These are phyloP conservation scores for Hymenoscyphus salicellus DNA, from an alignment of 2,329 filamentous ascomycete genomes.

Conservation along the genomic window DNA sequence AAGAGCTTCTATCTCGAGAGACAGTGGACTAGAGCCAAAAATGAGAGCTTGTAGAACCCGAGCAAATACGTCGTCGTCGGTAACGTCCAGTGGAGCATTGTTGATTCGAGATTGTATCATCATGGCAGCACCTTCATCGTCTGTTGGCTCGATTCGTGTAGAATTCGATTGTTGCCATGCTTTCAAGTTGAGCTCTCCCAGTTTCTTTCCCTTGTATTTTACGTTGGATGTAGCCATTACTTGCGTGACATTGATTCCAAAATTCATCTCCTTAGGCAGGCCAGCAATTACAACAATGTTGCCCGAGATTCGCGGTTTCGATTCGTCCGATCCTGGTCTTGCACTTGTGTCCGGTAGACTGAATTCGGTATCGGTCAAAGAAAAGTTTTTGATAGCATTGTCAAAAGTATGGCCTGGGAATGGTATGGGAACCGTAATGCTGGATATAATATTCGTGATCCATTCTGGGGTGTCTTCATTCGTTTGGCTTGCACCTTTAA, in stretches of 20 bases:
- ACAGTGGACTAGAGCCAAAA: constrained; percentile 67
- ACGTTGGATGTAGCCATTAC: constrained; percentile 78
- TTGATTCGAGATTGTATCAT: constrained; percentile 73
- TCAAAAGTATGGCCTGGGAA: constrained; percentile 81
- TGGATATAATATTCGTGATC: constrained; percentile 76
- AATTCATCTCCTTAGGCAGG: constrained; percentile 82
- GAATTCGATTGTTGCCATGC: constrained; percentile 86
- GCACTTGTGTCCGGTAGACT: constrained; percentile 77
- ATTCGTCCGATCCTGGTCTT: constrained; percentile 68
- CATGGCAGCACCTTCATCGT: constrained; percentile 59
- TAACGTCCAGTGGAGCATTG: constrained; percentile 78
- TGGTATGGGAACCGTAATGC: constrained; percentile 78
- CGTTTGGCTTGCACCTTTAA: constrained; percentile 71
- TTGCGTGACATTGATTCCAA: constrained; percentile 72
- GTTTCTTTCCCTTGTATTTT: constrained; percentile 71
- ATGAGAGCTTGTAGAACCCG: constrained; percentile 78
- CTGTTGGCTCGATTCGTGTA: constrained; percentile 58
- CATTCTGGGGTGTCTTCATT: constrained; percentile 71
- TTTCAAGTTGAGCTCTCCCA: constrained; percentile 75
- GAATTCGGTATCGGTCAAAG: constrained; percentile 81
- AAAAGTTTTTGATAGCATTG: constrained; percentile 82
- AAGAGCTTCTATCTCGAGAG: constrained; percentile 70
- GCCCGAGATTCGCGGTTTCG: constrained; percentile 77
- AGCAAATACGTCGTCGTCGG: constrained; percentile 73
- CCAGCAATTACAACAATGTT: constrained; percentile 75